A percentile compares a stretch with the other conserved stretches of the same genome.
Evolutionary conservation across 192 early-diverging fungal genomes (phyloP).

Genomic region (Borealophlyctis nickersoniae): DNA sequence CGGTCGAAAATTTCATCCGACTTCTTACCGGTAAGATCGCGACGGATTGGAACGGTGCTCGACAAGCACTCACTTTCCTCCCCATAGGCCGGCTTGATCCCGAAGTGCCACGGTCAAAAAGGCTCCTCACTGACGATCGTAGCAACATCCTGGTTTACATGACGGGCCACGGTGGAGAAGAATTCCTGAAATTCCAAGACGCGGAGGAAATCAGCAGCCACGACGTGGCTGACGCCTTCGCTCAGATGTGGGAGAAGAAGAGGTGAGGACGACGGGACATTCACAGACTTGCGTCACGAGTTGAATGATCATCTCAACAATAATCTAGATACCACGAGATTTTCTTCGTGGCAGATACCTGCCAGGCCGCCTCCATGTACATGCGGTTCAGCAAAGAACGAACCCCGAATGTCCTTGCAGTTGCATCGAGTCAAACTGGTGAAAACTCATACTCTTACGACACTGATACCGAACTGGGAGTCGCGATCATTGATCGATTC

Average conservation of each 20-base stretch:
- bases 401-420: conserved; percentile 90
- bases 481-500: conserved; percentile 95
- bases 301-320: not conserved
- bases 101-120: conserved; percentile 89
- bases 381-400: conserved; percentile 65
- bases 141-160: conserved; percentile 96
- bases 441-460: conserved; percentile 96
- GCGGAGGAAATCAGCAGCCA: conserved; percentile 94
- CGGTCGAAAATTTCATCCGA: conserved; percentile 97
- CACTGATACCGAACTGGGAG: conserved; percentile 88
- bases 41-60: conserved; percentile 5
- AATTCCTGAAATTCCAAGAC: conserved; percentile 99
- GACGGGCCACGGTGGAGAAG: conserved; percentile 99
- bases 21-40: conserved; percentile 66
- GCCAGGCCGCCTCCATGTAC: conserved; percentile 98
- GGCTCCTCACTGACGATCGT: conserved; percentile 91
- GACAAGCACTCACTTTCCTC: conserved; percentile 7
- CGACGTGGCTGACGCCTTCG: conserved; percentile 94
- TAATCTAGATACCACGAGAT: conserved; percentile 89
- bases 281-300: not conserved
- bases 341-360: conserved; percentile 98
- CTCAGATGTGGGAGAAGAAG: conserved; percentile 97
- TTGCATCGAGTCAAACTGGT: conserved; percentile 78
- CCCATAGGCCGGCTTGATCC: conserved; percentile 72
- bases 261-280: conserved; percentile 35